Evolutionary conservation across 2,329 filamentous ascomycete species (phyloP).

Genomic region (Microascus cirrosus): DNA sequence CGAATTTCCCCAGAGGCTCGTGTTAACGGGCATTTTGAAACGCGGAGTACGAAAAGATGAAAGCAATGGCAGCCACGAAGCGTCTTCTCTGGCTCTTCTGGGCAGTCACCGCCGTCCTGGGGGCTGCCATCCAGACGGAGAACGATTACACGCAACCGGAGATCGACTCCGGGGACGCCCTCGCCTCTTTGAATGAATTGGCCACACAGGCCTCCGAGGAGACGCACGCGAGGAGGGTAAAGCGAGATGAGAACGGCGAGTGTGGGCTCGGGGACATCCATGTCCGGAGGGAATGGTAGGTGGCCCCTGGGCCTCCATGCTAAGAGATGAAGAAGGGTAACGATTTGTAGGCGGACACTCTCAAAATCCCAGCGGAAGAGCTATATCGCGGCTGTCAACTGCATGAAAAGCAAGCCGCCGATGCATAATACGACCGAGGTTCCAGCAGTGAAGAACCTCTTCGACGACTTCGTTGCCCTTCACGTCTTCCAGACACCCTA

Average conservation of each 20-base stretch:
- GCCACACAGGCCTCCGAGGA: slow-evolving; percentile 1
- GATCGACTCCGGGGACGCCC: slow-evolving; percentile 1
- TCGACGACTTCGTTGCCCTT: slow-evolving; percentile 14
- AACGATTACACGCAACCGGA: slow-evolving; percentile 1
- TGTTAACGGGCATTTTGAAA: no score
- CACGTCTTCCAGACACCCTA: slow-evolving; percentile 12
- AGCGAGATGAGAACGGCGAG: not conserved
- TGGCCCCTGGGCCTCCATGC: not conserved
- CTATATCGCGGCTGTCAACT: slow-evolving; percentile 13
- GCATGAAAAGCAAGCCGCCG: slow-evolving; percentile 10
- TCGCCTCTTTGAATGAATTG: not conserved
- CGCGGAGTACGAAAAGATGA: not conserved
- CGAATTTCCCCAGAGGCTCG: not conserved
- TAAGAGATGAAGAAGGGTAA: not conserved
- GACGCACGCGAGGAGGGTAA: not conserved
- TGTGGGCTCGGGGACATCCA: not conserved
- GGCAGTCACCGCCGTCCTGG: slow-evolving; percentile 1
- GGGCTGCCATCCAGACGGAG: slow-evolving; percentile 1
- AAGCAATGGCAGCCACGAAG: not conserved
- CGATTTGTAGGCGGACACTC: slow-evolving; percentile 8
- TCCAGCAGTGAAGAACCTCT: slow-evolving; percentile 11
- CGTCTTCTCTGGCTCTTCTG: slow-evolving; percentile 1
- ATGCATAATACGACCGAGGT: slow-evolving; percentile 7
- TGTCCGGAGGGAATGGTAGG: slow-evolving; percentile 3
- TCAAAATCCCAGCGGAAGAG: slow-evolving; percentile 9